phyloP scores from a whole-genome alignment of 129 eudicot genomes.

The Artemisia argyi region DNA sequence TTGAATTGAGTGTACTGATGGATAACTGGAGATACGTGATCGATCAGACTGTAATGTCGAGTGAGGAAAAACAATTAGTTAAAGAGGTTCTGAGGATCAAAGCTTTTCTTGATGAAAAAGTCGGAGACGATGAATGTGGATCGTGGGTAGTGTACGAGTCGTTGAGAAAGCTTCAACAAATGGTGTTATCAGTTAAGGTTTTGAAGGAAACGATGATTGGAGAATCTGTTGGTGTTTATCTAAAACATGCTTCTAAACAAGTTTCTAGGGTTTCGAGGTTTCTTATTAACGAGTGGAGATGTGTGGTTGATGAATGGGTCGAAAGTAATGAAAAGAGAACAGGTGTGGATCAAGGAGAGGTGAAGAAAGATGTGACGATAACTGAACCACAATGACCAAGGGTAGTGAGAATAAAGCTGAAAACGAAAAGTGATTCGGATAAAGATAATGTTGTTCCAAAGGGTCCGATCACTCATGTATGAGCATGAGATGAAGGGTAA shows the following conservation, averaged over 20 bases:
- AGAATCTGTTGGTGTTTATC: neutral
- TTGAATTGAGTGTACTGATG: too few relatives aligned
- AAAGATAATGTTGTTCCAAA: neutral
- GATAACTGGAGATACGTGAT: too few relatives aligned
- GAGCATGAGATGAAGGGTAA: too few relatives aligned
- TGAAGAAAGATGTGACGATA: neutral
- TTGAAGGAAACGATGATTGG: neutral
- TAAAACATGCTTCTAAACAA: neutral
- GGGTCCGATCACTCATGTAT: neutral
- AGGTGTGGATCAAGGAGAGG: neutral
- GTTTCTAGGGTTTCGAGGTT: neutral
- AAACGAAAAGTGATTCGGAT: neutral
- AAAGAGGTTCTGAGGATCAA: conserved; percentile 1
- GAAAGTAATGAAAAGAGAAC: neutral
- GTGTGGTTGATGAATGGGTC: conserved; percentile 5
- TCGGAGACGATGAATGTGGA: neutral
- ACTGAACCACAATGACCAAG: too few relatives aligned
- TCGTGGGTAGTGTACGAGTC: neutral
- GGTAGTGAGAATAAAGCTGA: neutral
- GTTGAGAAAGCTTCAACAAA: neutral
- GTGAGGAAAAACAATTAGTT: neutral
- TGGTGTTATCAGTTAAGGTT: neutral
- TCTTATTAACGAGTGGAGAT: neutral
- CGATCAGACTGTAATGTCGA: too few relatives aligned
- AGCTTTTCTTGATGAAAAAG: neutral